These are phyloP conservation scores for Trapa incisa DNA, from an alignment of 345 rosid genomes.

Conservation along the genomic window DNA sequence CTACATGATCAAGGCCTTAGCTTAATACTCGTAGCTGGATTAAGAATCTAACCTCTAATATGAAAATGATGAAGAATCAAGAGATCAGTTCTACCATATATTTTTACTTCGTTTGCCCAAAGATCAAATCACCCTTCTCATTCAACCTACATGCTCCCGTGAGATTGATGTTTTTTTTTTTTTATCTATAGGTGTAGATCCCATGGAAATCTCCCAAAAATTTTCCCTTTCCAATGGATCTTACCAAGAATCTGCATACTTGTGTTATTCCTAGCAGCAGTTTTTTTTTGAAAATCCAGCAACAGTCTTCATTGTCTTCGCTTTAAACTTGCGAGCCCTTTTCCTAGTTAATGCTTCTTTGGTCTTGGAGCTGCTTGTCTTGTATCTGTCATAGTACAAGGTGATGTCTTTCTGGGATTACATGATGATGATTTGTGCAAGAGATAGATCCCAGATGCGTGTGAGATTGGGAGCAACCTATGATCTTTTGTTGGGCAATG, in stretches of 20 bases:
- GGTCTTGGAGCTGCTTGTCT: not conserved
- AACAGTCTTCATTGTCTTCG: not conserved
- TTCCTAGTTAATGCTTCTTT: not conserved
- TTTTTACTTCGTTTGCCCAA: not conserved
- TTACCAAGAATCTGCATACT: not conserved
- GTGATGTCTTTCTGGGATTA: not conserved
- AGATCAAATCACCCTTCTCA: too few species aligned
- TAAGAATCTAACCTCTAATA: too few species aligned
- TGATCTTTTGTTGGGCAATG: not conserved
- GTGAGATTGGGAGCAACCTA: not conserved
- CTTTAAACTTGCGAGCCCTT: not conserved
- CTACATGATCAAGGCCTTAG: not conserved
- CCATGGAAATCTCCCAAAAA: not conserved
- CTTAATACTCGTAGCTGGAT: too few species aligned
- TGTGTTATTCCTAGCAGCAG: not conserved
- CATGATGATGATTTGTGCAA: not conserved
- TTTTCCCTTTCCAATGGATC: not conserved
- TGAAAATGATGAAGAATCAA: too few species aligned
- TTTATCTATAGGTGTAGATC: not conserved
- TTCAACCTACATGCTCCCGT: not conserved
- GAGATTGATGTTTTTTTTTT: not conserved
- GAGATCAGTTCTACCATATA: not conserved
- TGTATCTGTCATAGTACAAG: too few species aligned
- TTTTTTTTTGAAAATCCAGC: not conserved
- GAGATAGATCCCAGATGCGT: not conserved